These are phyloP conservation scores for Hortaea werneckii DNA, from an alignment of 2,329 filamentous ascomycete genomes.

Conservation along the genomic window DNA sequence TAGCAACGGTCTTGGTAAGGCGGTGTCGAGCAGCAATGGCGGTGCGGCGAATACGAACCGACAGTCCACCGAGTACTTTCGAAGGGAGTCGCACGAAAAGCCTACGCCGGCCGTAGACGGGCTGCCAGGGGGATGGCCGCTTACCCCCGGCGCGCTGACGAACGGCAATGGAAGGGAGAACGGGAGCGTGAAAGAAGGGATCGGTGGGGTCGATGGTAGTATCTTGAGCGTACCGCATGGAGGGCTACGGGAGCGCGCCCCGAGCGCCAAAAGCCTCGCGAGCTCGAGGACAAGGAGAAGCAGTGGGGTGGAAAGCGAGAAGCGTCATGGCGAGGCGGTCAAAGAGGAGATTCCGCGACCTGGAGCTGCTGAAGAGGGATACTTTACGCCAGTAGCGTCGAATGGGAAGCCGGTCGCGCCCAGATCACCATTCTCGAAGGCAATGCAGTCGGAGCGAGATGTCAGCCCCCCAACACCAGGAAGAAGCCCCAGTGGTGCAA, in stretches of 20 bases:
- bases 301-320: constrained; percentile 18
- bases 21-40: constrained; percentile 10
- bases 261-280: constrained; percentile 18
- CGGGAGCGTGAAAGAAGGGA: constrained; percentile 30
- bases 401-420: constrained; percentile 28
- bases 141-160: constrained; percentile 13
- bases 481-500: constrained; percentile 11
- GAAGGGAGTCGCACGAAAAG: constrained; percentile 4
- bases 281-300: constrained; percentile 25
- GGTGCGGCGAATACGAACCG: constrained; percentile 1
- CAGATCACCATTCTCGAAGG: constrained; percentile 18
- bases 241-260: constrained; percentile 14
- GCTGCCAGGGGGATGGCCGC: constrained; percentile 19
- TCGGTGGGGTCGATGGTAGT: constrained; percentile 21
- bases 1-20: constrained; percentile 22
- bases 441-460: constrained; percentile 9
- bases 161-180: constrained; percentile 20
- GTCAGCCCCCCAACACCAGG: constrained; percentile 5
- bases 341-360: constrained; percentile 16
- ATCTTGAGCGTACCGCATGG: constrained; percentile 18
- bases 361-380: constrained; percentile 34
- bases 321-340: constrained; percentile 19
- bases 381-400: constrained; percentile 30
- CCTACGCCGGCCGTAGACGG: constrained; percentile 13
- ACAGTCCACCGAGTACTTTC: constrained; percentile 3